Conservation (phyloP, 345 rosid species). For the Salix suchowensis region DNA sequence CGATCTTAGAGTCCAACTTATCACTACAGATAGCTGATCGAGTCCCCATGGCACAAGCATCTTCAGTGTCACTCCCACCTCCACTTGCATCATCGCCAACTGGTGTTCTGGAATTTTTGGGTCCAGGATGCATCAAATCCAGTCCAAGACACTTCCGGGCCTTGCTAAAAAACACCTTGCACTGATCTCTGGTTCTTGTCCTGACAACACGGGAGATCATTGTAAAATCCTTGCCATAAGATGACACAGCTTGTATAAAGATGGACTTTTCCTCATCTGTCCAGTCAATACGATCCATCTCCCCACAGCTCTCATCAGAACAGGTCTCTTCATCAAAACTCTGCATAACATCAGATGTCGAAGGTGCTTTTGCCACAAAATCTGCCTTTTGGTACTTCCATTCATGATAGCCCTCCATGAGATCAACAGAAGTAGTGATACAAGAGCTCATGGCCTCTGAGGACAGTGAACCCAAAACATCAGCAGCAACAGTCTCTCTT, state of each 20-base stretch:
- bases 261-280: slow-evolving; percentile 79
- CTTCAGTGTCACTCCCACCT: slow-evolving; percentile 77
- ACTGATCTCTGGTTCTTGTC: slow-evolving; percentile 77
- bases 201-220: slow-evolving; percentile 56
- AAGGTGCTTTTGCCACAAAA: slow-evolving; percentile 39
- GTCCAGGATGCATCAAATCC: slow-evolving; percentile 51
- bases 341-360: slow-evolving; percentile 53
- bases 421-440: slow-evolving; percentile 57
- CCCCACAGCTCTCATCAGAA: slow-evolving; percentile 92
- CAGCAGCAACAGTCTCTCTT: slow-evolving; percentile 74
- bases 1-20: slow-evolving; percentile 39
- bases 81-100: slow-evolving; percentile 56
- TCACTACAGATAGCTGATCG: slow-evolving; percentile 40
- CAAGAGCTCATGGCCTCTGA: slow-evolving; percentile 89
- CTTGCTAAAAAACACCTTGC: slow-evolving; percentile 89
- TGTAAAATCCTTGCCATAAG: slow-evolving; percentile 81
- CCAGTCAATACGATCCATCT: slow-evolving; percentile 81
- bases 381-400: slow-evolving; percentile 41
- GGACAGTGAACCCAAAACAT: slow-evolving; percentile 75
- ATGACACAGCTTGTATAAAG: slow-evolving; percentile 65
- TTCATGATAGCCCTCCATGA: slow-evolving; percentile 43
- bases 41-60: slow-evolving; percentile 52
- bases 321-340: slow-evolving; percentile 76
- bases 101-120: slow-evolving; percentile 36
- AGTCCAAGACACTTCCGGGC: slow-evolving; percentile 87